These are phyloP conservation scores for Amanita rubescens DNA, from an alignment of 768 basidiomycete species.

Conservation along the genomic window DNA sequence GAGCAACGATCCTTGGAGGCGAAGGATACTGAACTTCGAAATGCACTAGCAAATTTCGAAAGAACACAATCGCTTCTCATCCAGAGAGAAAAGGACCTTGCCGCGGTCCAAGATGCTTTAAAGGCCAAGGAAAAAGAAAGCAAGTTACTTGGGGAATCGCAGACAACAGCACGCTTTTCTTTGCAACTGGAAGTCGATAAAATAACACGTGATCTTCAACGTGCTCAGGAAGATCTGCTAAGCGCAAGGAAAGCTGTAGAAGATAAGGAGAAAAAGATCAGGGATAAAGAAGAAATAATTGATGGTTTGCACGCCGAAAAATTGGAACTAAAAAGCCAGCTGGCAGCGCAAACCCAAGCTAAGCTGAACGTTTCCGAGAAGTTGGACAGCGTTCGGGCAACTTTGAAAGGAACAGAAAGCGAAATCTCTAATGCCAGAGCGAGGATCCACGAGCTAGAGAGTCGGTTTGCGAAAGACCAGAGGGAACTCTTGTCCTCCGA, in stretches of 20 bases:
- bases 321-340: constrained; percentile 68
- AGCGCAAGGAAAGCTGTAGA: constrained; percentile 65
- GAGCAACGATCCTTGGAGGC: constrained; percentile 61
- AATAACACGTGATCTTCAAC: constrained; percentile 74
- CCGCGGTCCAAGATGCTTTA: constrained; percentile 65
- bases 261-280: constrained; percentile 52
- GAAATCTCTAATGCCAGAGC: constrained; percentile 56
- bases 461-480: constrained; percentile 76
- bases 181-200: constrained; percentile 87
- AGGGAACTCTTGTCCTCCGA: constrained; percentile 63
- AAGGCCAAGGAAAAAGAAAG: constrained; percentile 67
- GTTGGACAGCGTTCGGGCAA: constrained; percentile 63
- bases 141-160: constrained; percentile 75
- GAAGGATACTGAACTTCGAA: constrained; percentile 62
- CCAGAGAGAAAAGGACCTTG: constrained; percentile 71
- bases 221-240: constrained; percentile 71
- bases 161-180: constrained; percentile 76
- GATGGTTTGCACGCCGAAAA: constrained; percentile 77
- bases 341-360: constrained; percentile 83
- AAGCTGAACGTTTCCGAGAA: constrained; percentile 83
- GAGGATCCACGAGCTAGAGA: constrained; percentile 70
- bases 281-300: constrained; percentile 65
- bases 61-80: constrained; percentile 55
- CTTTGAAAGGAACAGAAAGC: constrained; percentile 56
- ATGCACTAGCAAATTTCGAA: constrained; percentile 54